These are phyloP conservation scores for Hemileia vastatrix DNA, from an alignment of 1,284 basidiomycete genomes.

Conservation along the genomic window DNA sequence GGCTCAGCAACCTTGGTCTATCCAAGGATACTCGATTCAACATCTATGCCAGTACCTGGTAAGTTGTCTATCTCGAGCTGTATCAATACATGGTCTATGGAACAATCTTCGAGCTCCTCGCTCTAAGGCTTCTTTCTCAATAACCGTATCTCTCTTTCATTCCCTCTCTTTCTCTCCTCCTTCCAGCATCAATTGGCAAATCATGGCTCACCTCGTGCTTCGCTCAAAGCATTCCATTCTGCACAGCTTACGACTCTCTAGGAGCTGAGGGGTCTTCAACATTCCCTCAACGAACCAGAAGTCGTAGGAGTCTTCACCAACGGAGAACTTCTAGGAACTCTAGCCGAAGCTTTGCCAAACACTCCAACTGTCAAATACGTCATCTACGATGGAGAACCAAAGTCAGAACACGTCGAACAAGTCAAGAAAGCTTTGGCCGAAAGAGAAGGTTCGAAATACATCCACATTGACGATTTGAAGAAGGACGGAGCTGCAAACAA, in stretches of 20 bases:
- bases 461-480: conserved; percentile 62
- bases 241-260: conserved; percentile 93
- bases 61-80: no score
- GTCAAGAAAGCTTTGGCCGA: conserved; percentile 45
- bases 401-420: conserved; percentile 43
- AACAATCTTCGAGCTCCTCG: no score
- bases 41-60: conserved; percentile 78
- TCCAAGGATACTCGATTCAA: conserved; percentile 70
- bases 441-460: conserved; percentile 49
- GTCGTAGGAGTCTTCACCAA: conserved; percentile 86
- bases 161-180: not conserved
- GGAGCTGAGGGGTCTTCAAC: conserved; percentile 64
- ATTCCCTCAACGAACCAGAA: conserved; percentile 83
- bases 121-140: no score
- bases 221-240: conserved; percentile 67
- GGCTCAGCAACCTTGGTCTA: conserved; percentile 64
- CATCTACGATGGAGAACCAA: conserved; percentile 71
- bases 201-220: conserved; percentile 72
- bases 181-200: conserved; percentile 65
- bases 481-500: conserved; percentile 55
- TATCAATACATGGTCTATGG: no score
- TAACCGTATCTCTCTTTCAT: not conserved
- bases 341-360: conserved; percentile 51
- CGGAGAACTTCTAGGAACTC: conserved; percentile 52
- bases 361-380: conserved; percentile 58